Percentiles rank a stretch among this genome's conserved stretches.
These are phyloP conservation scores for Kalaharituber pfeilii DNA, from an alignment of 2,329 filamentous ascomycete genomes.

Conservation along the genomic window DNA sequence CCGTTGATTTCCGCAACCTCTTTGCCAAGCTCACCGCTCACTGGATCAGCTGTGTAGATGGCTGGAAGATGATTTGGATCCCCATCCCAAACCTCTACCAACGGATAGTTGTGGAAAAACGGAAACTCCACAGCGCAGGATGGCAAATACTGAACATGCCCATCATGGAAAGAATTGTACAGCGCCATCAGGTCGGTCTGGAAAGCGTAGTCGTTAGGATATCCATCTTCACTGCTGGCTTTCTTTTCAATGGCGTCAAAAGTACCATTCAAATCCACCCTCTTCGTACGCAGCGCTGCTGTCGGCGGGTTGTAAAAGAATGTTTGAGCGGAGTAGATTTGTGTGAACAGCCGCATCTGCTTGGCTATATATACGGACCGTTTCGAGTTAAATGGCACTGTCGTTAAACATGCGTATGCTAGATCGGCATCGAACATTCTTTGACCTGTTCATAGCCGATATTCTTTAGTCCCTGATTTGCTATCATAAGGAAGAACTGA, in stretches of 20 bases:
- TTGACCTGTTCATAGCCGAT: neutral
- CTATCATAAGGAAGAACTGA: neutral
- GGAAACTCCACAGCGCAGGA: constrained; percentile 26
- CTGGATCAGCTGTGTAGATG: constrained; percentile 24
- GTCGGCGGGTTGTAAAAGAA: constrained; percentile 31
- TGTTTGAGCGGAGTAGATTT: constrained; percentile 31
- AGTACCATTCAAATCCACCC: constrained; percentile 25
- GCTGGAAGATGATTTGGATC: constrained; percentile 26
- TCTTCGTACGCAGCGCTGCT: constrained; percentile 22
- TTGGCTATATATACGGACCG: constrained; percentile 30
- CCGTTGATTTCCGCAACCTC: constrained; percentile 25
- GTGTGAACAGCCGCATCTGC: constrained; percentile 32
- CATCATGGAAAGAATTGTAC: constrained; percentile 26
- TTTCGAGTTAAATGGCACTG: constrained; percentile 32
- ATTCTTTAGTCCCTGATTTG: neutral
- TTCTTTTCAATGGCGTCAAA: constrained; percentile 24
- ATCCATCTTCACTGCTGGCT: constrained; percentile 18
- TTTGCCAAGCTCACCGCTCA: constrained; percentile 21
- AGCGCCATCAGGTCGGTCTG: constrained; percentile 26
- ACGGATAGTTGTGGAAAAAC: constrained; percentile 20
- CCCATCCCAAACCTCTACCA: constrained; percentile 25
- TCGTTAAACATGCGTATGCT: constrained; percentile 31
- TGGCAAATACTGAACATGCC: constrained; percentile 25
- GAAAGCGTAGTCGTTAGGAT: constrained; percentile 28
- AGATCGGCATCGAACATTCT: constrained; percentile 5